Evolutionary conservation across 1,284 basidiomycete species (phyloP).

Genomic region (Tetrapyrgos nigripes): DNA sequence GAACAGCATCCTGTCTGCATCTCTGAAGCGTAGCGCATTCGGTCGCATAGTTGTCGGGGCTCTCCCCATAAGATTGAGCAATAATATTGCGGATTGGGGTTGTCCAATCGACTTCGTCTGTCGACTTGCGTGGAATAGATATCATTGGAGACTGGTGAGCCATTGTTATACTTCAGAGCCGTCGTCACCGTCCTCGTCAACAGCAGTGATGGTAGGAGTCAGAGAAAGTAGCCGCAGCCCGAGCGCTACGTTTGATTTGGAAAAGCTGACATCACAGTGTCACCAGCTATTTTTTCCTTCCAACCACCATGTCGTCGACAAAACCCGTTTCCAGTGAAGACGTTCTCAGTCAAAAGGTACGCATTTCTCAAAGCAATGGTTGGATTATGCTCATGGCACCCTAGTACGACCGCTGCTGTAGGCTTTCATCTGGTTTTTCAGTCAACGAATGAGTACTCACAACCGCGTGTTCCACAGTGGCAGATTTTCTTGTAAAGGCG

Average conservation of each 20-base stretch:
- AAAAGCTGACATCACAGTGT: neutral
- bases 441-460: slow-evolving; percentile 10
- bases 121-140: slow-evolving; percentile 79
- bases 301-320: slow-evolving; percentile 51
- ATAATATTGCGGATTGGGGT: slow-evolving; percentile 88
- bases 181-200: neutral
- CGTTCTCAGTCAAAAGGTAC: slow-evolving; percentile 84
- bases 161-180: slow-evolving; percentile 44
- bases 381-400: slow-evolving; percentile 7
- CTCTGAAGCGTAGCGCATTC: slow-evolving; percentile 88
- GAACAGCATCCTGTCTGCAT: slow-evolving; percentile 93
- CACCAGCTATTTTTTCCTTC: slow-evolving; percentile 6
- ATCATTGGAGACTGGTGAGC: slow-evolving; percentile 83
- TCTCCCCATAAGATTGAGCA: slow-evolving; percentile 93
- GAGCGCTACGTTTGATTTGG: neutral
- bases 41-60: slow-evolving; percentile 84
- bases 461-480: slow-evolving; percentile 50
- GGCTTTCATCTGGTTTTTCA: slow-evolving; percentile 43
- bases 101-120: slow-evolving; percentile 92
- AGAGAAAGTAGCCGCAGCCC: neutral
- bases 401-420: slow-evolving; percentile 93
- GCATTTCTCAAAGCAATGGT: slow-evolving; percentile 24
- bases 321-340: slow-evolving; percentile 85
- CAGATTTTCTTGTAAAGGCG: slow-evolving; percentile 82
- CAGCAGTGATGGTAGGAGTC: slow-evolving; percentile 1